Evolutionary conservation across 441 rosid species (phyloP).

Genomic region (Corymbia citriodora): DNA sequence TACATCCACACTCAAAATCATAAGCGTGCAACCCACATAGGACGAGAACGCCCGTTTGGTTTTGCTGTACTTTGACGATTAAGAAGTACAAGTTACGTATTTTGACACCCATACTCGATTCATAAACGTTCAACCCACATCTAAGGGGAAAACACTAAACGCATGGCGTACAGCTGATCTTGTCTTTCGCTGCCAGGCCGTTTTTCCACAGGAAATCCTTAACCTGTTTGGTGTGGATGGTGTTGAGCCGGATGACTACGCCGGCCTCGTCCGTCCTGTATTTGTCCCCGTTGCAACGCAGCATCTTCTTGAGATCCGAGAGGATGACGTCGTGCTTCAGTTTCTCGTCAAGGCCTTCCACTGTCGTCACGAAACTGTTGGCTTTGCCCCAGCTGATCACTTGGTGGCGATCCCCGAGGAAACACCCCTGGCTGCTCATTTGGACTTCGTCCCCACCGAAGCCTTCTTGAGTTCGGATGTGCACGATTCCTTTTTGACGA

Average conservation of each 20-base stretch:
- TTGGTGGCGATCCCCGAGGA: neutral
- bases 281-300: neutral
- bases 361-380: neutral
- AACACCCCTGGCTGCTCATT: neutral
- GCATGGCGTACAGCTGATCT: too few relatives aligned
- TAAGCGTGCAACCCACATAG: neutral
- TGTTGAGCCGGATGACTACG: neutral
- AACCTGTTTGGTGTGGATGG: neutral
- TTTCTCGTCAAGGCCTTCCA: neutral
- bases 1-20: neutral
- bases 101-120: neutral
- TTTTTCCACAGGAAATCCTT: neutral
- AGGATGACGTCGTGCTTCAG: neutral
- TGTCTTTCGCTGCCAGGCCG: neutral
- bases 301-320: neutral
- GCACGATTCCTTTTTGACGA: neutral
- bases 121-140: neutral
- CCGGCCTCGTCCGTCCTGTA: neutral
- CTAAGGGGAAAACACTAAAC: neutral
- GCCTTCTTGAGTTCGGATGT: neutral
- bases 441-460: neutral
- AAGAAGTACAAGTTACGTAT: neutral
- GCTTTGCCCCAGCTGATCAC: neutral
- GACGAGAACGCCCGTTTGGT: neutral
- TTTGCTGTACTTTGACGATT: neutral